Conservation (phyloP, 2,329 filamentous ascomycete genomes). For the Pestalotiopsis sp. region DNA sequence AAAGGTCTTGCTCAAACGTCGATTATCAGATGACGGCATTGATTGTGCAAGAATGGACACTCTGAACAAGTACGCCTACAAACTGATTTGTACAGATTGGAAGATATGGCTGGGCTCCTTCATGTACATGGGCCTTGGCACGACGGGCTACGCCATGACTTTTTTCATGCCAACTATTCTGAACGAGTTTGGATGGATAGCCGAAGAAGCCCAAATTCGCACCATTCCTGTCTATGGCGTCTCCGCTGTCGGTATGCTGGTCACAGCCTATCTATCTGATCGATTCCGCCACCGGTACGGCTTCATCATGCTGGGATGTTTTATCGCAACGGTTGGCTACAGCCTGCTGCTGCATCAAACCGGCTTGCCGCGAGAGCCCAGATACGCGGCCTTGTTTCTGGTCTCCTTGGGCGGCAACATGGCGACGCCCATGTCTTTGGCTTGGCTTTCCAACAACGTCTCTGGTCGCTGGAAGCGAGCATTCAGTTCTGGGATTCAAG, state of each 20-base stretch:
- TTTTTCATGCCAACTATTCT: slow-evolving; percentile 47
- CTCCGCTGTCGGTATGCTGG: slow-evolving; percentile 33
- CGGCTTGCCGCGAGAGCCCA: slow-evolving; percentile 27
- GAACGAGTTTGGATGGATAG: slow-evolving; percentile 39
- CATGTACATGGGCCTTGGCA: slow-evolving; percentile 33
- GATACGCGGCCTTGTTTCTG: slow-evolving; percentile 41
- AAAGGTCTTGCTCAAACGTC: slow-evolving; percentile 33
- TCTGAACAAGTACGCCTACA: slow-evolving; percentile 30
- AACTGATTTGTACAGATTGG: slow-evolving; percentile 38
- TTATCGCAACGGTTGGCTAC: slow-evolving; percentile 35
- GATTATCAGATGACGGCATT: slow-evolving; percentile 34
- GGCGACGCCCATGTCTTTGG: slow-evolving; percentile 38
- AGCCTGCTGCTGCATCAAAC: slow-evolving; percentile 35
- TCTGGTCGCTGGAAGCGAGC: slow-evolving; percentile 56
- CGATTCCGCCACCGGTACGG: slow-evolving; percentile 35
- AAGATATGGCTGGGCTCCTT: slow-evolving; percentile 43
- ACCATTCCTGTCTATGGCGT: slow-evolving; percentile 42
- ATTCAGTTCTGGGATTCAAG: slow-evolving; percentile 50
- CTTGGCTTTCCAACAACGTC: slow-evolving; percentile 56
- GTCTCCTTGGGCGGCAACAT: slow-evolving; percentile 37
- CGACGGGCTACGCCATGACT: slow-evolving; percentile 35
- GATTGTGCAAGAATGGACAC: slow-evolving; percentile 31
- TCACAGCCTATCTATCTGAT: slow-evolving; percentile 37
- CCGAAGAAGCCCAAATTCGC: slow-evolving; percentile 37
- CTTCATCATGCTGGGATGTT: slow-evolving; percentile 34